Percentiles rank a stretch among this genome's conserved stretches.
phyloP scores from a whole-genome alignment of 2,329 filamentous ascomycete genomes.

The Aspergillus novoparasiticus region DNA sequence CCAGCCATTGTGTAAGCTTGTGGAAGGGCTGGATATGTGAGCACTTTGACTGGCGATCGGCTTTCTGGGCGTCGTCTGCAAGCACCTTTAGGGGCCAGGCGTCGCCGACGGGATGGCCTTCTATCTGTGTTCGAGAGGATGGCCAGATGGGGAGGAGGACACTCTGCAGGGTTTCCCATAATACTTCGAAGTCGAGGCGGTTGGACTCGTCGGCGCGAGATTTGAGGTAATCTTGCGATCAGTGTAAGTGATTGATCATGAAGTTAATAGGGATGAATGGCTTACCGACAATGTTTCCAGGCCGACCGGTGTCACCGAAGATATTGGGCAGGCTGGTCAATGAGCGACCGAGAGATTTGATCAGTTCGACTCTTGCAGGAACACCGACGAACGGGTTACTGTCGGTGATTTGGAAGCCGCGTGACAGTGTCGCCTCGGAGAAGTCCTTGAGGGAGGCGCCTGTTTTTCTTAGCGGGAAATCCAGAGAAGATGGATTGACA shows the following conservation, averaged over 20 bases:
- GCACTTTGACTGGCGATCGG: background rate
- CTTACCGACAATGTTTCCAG: constrained; percentile 54
- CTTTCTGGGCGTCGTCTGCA: constrained; percentile 16
- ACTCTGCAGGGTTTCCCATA: constrained; percentile 50
- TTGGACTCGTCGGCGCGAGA: constrained; percentile 25
- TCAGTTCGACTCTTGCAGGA: constrained; percentile 45
- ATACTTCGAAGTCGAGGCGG: constrained; percentile 40
- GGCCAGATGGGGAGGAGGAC: constrained; percentile 55
- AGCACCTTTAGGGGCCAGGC: constrained; percentile 50
- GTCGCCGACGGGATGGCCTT: constrained; percentile 51
- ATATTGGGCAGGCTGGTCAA: constrained; percentile 41
- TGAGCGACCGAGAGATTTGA: constrained; percentile 48
- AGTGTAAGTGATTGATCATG: background rate
- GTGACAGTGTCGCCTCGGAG: constrained; percentile 34
- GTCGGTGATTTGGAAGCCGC: constrained; percentile 49
- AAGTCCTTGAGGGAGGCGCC: constrained; percentile 28
- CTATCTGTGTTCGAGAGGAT: constrained; percentile 44
- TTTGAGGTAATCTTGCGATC: constrained; percentile 44
- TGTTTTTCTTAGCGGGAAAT: background rate
- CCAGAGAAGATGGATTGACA: background rate
- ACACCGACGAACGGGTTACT: constrained; percentile 53
- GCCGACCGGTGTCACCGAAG: constrained; percentile 48
- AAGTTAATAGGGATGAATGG: background rate
- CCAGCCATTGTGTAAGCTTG: constrained; percentile 72
- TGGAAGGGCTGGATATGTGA: constrained; percentile 56